Base-by-base conservation (phyloP, 2,329 filamentous ascomycete species). In the Curvularia verruculosa region DNA sequence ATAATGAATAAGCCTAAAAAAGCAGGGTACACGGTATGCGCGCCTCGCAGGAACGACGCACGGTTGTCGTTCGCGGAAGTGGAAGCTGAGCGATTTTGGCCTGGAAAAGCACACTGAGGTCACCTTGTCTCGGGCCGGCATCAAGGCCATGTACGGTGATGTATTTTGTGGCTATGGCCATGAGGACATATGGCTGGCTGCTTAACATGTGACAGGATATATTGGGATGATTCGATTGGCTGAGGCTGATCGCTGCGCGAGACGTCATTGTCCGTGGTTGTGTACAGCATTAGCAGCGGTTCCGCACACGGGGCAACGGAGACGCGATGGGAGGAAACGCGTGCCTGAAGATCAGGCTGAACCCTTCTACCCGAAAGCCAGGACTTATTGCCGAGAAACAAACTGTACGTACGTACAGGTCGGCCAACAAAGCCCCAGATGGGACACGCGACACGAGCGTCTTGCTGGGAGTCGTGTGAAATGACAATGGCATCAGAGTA, bases 261-360 rank as follows among this genome's bases (percentile, higher is more conserved):
- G 55, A 60, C 53, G 60, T 60, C 57, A 64, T 44, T 49, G 50
- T 48, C 53, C 28, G 41, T 48, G 45, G 48, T 31, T 40, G 40
- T 49, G 15, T 43, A 43, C 40, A 26, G 40, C 40, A 23, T 23
- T 34, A 21, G 40, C 28, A 49, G 53, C 55, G 56, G 56, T 57
- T 59, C 58, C 55, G 55, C 60, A 59, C 58, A 41, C 58, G 39
- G 57, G 41, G 54, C 29, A 54, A 41, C 34, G 26, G 56, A 45
- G 40, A 54, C 40, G 52, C 19, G 41, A 34, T 50, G 48, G n/a
- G 40, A 49, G 46, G 19, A 19, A 41, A n/a, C 31, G 31, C 50
- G 60, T 65, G 56, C 53, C 52, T 63, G 60, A 61, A 57, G 52
- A 63, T 61, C 49, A 31, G 21, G 13, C 19, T 49, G 40, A 40